Conservation (phyloP, 495 filamentous ascomycete genomes). For the Pseudevernia furfuracea region DNA sequence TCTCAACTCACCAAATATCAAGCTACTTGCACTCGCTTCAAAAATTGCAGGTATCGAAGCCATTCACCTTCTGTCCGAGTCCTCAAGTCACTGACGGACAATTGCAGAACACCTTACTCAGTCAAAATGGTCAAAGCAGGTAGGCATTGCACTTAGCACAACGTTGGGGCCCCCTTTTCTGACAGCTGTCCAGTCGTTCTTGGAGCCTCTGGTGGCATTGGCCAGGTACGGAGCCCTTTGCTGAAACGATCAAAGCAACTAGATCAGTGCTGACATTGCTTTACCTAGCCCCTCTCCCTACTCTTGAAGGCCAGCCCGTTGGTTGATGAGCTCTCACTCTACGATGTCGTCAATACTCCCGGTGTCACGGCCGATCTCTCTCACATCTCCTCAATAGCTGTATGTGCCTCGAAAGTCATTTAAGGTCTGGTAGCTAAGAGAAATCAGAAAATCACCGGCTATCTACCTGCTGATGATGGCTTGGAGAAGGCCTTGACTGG, state of each 20-base stretch:
- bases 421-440: constrained; percentile 19
- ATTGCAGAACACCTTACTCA: constrained; percentile 17
- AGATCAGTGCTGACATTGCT: constrained; percentile 2
- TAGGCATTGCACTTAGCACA: constrained; percentile 33
- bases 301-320: constrained; percentile 82
- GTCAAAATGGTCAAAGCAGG: constrained; percentile 84
- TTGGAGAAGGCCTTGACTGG: constrained; percentile 80
- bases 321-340: constrained; percentile 84
- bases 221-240: constrained; percentile 58
- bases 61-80: background rate
- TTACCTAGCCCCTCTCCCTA: constrained; percentile 78
- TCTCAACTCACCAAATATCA: background rate
- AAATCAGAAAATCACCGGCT: constrained; percentile 80
- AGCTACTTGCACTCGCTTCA: background rate
- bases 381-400: constrained; percentile 89
- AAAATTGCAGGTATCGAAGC: background rate
- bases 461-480: constrained; percentile 83
- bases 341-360: constrained; percentile 98
- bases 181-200: constrained; percentile 63
- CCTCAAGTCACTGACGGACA: background rate
- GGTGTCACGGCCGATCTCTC: constrained; percentile 93
- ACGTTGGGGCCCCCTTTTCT: constrained; percentile 24
- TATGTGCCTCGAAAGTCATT: constrained; percentile 41
- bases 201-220: constrained; percentile 95
- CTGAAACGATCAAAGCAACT: background rate